phyloP scores from a whole-genome alignment of 257 asterid species.

The Nicotiana benthamiana region DNA sequence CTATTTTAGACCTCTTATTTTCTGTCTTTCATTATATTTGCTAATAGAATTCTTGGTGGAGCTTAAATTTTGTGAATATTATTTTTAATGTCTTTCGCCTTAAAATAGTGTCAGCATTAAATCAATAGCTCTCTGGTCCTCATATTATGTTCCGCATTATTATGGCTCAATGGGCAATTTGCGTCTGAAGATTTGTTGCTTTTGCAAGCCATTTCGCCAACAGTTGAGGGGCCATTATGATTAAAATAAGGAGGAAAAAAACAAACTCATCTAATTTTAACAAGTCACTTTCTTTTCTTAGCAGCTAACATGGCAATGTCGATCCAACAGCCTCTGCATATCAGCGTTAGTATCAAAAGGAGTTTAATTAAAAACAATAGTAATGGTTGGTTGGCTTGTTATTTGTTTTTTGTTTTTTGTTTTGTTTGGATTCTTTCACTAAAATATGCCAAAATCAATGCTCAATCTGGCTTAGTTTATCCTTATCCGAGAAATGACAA shows the following conservation, averaged over 20 bases:
- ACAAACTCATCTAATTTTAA: background rate
- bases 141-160: background rate
- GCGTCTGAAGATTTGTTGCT: background rate
- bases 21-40: background rate
- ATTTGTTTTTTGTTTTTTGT: too few species aligned
- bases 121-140: background rate
- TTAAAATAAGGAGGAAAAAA: background rate
- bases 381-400: background rate
- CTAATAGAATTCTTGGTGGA: background rate
- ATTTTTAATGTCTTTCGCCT: background rate
- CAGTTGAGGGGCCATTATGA: background rate
- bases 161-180: slow-evolving; percentile 1
- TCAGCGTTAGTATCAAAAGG: background rate
- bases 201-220: background rate
- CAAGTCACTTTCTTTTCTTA: background rate
- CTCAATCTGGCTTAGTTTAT: background rate
- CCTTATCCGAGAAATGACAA: background rate
- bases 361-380: background rate
- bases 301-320: slow-evolving; percentile 1
- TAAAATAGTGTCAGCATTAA: background rate
- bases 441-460: background rate
- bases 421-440: background rate
- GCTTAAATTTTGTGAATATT: background rate
- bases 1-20: background rate
- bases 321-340: background rate